These are phyloP conservation scores for Suillus plorans DNA, from an alignment of 768 basidiomycete species.

Conservation along the genomic window DNA sequence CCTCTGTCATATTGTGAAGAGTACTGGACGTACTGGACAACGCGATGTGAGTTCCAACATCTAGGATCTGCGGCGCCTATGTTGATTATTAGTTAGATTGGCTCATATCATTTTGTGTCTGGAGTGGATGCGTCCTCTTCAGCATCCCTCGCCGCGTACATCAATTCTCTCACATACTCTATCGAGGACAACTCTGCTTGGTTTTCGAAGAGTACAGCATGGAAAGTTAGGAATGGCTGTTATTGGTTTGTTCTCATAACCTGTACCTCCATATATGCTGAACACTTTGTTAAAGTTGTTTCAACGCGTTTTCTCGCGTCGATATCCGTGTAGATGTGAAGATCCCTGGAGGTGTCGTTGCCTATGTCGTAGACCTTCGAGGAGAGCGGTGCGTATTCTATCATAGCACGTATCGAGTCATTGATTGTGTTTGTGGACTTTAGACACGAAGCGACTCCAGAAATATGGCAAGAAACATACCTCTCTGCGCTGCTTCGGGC, in stretches of 20 bases:
- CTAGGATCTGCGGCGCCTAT: not conserved
- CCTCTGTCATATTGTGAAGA: constrained; percentile 93
- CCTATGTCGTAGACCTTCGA: constrained; percentile 90
- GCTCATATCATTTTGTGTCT: constrained; percentile 96
- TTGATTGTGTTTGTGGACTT: not conserved
- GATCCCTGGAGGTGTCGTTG: constrained; percentile 95
- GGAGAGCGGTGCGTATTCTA: constrained; percentile 76
- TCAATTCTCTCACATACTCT: constrained; percentile 96
- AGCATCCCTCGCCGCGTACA: constrained; percentile 95
- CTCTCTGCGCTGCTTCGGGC: constrained; percentile 89
- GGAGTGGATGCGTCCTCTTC: constrained; percentile 99
- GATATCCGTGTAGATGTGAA: constrained; percentile 98
- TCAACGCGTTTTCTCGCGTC: constrained; percentile 96
- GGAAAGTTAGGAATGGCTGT: constrained; percentile 92
- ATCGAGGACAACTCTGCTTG: constrained; percentile 90
- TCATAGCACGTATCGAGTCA: not conserved
- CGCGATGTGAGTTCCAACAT: constrained; percentile 69
- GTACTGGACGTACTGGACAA: constrained; percentile 75
- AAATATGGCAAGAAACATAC: constrained; percentile 98
- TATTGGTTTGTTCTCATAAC: constrained; percentile 67
- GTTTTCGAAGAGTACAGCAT: constrained; percentile 82
- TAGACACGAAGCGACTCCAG: constrained; percentile 86
- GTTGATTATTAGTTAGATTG: constrained; percentile 52
- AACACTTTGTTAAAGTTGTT: constrained; percentile 57
- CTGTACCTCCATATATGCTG: not conserved